Evolutionary conservation across 192 early-diverging fungal species (phyloP).

Genomic region (Gorgonomyces haynaldii): DNA sequence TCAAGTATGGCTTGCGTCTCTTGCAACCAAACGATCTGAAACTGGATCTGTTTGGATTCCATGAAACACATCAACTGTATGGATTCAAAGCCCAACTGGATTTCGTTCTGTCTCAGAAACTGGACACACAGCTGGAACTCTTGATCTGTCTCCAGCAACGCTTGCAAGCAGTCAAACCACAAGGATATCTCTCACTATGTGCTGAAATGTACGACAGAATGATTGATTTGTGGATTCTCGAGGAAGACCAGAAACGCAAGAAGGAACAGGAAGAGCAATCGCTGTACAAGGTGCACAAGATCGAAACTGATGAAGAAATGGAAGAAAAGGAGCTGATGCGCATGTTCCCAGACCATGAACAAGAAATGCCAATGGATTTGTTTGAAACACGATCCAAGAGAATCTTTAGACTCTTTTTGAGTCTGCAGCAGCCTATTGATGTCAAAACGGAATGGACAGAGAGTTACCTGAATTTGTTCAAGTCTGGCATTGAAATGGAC

Average conservation of each 20-base stretch:
- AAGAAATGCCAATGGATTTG: no score
- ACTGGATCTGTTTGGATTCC: no score
- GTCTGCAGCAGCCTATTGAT: background rate
- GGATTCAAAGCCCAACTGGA: no score
- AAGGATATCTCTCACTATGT: slow-evolving; percentile 28
- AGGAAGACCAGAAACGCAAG: slow-evolving; percentile 36
- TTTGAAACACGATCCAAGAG: background rate
- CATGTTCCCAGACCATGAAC: slow-evolving; percentile 74
- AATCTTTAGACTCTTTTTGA: background rate
- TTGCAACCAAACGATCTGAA: slow-evolving; percentile 15
- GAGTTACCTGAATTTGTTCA: no score
- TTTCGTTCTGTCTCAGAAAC: no score
- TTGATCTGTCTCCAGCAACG: no score
- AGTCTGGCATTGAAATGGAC: no score
- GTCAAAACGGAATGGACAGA: background rate
- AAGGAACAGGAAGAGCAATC: slow-evolving; percentile 21
- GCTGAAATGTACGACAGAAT: slow-evolving; percentile 48
- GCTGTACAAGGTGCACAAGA: slow-evolving; percentile 32
- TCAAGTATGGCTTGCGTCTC: slow-evolving; percentile 64
- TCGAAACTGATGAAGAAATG: slow-evolving; percentile 43
- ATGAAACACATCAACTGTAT: no score
- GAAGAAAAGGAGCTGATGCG: slow-evolving; percentile 61
- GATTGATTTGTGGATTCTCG: slow-evolving; percentile 47
- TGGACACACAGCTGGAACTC: no score
- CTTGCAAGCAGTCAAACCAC: background rate